Conservation (phyloP, 768 basidiomycete genomes). For the Russula brevipes region DNA sequence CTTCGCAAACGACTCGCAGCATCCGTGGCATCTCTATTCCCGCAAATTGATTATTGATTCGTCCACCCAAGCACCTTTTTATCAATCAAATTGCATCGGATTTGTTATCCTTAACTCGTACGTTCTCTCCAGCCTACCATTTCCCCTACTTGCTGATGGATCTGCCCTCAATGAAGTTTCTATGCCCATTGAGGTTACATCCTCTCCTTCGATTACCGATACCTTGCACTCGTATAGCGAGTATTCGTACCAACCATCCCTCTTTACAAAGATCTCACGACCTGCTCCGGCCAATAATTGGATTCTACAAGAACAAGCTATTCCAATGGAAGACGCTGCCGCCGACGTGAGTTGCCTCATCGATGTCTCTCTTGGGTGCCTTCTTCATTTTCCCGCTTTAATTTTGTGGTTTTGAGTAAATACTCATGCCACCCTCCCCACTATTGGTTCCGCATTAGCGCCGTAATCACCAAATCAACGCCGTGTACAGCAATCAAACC, state of each 20-base stretch:
- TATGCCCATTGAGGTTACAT: constrained; percentile 67
- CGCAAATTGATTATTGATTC: constrained; percentile 47
- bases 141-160: constrained; percentile 28
- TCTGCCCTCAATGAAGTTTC: constrained; percentile 37
- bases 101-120: constrained; percentile 51
- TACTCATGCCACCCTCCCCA: constrained; percentile 13
- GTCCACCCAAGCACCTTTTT: constrained; percentile 42
- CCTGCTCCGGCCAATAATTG: constrained; percentile 39
- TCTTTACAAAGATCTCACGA: constrained; percentile 33
- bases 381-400: not conserved
- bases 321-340: constrained; percentile 19
- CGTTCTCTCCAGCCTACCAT: constrained; percentile 24
- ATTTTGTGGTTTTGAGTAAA: constrained; percentile 2
- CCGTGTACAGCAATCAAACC: constrained; percentile 25
- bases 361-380: constrained; percentile 1
- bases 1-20: constrained; percentile 30
- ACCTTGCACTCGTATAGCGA: constrained; percentile 34
- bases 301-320: constrained; percentile 44
- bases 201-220: constrained; percentile 41
- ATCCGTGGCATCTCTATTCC: constrained; percentile 38
- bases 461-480: constrained; percentile 26
- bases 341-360: constrained; percentile 22
- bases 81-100: constrained; percentile 45
- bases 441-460: constrained; percentile 24
- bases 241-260: constrained; percentile 33